A percentile compares a stretch with the other conserved stretches of the same genome.
phyloP scores from a whole-genome alignment of 2,329 filamentous ascomycete species.

The Colletotrichum lindemuthianum region DNA sequence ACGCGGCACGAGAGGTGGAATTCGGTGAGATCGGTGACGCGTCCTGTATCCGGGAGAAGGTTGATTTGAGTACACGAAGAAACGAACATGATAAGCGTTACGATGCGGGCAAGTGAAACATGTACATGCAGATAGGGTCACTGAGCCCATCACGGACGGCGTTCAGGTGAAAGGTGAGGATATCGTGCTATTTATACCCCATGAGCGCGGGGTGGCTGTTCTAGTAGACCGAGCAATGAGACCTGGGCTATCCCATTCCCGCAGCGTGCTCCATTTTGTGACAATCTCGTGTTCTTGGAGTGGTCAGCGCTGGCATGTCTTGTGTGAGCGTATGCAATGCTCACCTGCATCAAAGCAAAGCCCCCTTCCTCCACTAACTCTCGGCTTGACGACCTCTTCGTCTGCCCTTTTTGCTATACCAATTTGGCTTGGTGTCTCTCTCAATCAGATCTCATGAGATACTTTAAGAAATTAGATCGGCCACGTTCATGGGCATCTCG shows the following conservation, averaged over 20 bases:
- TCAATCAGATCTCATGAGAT: neutral
- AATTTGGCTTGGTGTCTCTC: neutral
- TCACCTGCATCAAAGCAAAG: constrained; percentile 30
- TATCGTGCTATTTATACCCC: too few species aligned
- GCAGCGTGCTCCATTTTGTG: too few species aligned
- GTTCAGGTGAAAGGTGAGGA: too few species aligned
- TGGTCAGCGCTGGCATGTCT: neutral
- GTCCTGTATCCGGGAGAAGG: too few species aligned
- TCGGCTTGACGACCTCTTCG: constrained; percentile 21
- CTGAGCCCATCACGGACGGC: too few species aligned
- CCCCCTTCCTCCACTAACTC: constrained; percentile 37
- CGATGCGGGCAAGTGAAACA: too few species aligned
- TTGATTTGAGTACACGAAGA: too few species aligned
- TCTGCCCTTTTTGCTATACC: constrained; percentile 2
- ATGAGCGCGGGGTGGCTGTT: neutral
- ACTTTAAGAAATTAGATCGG: constrained; percentile 64
- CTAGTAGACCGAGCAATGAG: constrained; percentile 30
- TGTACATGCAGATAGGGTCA: too few species aligned
- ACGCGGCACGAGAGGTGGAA: too few species aligned
- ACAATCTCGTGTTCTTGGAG: constrained; percentile 26
- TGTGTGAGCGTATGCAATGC: neutral
- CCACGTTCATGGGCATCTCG: constrained; percentile 98
- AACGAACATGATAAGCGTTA: too few species aligned
- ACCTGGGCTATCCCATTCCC: too few species aligned
- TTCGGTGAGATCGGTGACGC: too few species aligned